phyloP scores from a whole-genome alignment of 2,329 filamentous ascomycete species.

The Alternaria sp. region DNA sequence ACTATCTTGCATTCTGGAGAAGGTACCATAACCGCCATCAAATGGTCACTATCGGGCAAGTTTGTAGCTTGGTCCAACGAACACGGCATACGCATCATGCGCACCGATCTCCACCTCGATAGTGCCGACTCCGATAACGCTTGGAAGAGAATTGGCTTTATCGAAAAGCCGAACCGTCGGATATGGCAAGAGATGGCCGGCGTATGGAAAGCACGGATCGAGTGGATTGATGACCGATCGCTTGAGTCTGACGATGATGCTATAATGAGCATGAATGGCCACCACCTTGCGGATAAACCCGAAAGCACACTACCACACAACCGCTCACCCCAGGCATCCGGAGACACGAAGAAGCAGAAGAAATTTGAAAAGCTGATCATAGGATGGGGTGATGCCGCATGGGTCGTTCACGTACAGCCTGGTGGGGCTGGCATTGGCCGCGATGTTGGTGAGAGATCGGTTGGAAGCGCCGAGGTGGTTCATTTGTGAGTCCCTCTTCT shows the following conservation, averaged over 20 bases:
- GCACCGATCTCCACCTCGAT: slow-evolving; percentile 83
- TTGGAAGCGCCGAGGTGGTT: slow-evolving; percentile 86
- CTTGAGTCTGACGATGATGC: slow-evolving; percentile 76
- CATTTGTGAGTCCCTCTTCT: slow-evolving; percentile 73
- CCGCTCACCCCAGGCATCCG: slow-evolving; percentile 57
- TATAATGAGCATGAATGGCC: slow-evolving; percentile 48
- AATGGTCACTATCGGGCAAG: slow-evolving; percentile 92
- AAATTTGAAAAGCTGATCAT: slow-evolving; percentile 80
- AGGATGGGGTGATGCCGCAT: slow-evolving; percentile 95
- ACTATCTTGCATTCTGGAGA: slow-evolving; percentile 90
- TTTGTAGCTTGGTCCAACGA: slow-evolving; percentile 97
- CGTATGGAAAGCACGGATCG: slow-evolving; percentile 89
- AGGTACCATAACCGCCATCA: slow-evolving; percentile 87
- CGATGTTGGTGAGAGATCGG: slow-evolving; percentile 72
- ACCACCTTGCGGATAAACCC: slow-evolving; percentile 43
- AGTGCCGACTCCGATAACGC: slow-evolving; percentile 78
- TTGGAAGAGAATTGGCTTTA: slow-evolving; percentile 94
- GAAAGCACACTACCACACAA: slow-evolving; percentile 52
- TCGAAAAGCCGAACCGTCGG: slow-evolving; percentile 84
- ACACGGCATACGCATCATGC: slow-evolving; percentile 97
- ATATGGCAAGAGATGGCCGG: slow-evolving; percentile 96
- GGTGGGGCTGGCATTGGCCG: slow-evolving; percentile 73
- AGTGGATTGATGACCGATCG: slow-evolving; percentile 89
- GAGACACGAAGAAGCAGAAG: slow-evolving; percentile 40
- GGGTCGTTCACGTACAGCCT: slow-evolving; percentile 91